Evolutionary conservation across 495 filamentous ascomycete genomes (phyloP).

Genomic region (Podospora conica): DNA sequence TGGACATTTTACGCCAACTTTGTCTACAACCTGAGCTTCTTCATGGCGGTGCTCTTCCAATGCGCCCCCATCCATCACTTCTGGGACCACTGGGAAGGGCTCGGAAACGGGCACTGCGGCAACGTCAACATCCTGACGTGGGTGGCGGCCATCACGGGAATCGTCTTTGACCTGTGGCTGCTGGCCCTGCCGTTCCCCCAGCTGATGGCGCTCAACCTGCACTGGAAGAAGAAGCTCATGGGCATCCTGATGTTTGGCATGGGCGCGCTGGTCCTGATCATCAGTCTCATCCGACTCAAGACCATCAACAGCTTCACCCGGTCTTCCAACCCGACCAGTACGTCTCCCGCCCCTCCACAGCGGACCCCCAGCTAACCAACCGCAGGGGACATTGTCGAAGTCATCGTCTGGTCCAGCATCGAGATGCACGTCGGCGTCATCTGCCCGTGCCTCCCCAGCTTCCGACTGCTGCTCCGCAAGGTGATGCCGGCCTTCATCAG

Average conservation of each 20-base stretch:
- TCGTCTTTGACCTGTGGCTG: constrained; percentile 33
- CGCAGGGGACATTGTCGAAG: constrained; percentile 25
- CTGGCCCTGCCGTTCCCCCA: constrained; percentile 33
- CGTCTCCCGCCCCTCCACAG: background rate
- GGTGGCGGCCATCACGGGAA: constrained; percentile 29
- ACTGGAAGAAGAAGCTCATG: constrained; percentile 33
- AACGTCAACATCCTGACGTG: constrained; percentile 26
- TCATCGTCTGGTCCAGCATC: constrained; percentile 21
- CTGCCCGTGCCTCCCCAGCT: constrained; percentile 5
- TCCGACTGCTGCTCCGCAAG: constrained; percentile 1
- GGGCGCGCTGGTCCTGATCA: constrained; percentile 28
- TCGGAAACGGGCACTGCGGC: constrained; percentile 23
- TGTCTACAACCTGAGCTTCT: constrained; percentile 35
- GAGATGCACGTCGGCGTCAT: constrained; percentile 6
- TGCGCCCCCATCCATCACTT: constrained; percentile 35
- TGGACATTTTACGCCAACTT: constrained; percentile 29
- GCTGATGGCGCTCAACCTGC: constrained; percentile 28
- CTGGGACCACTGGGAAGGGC: constrained; percentile 29
- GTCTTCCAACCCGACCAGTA: constrained; percentile 25
- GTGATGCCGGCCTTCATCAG: background rate
- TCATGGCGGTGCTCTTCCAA: constrained; percentile 35
- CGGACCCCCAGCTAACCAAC: background rate
- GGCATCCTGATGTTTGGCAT: constrained; percentile 34
- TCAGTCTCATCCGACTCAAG: constrained; percentile 27
- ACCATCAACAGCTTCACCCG: constrained; percentile 24